Evolutionary conservation across 768 basidiomycete species (phyloP), one percentile per base, ranked within the genome.

Genomic region (Mycena galopus): DNA sequence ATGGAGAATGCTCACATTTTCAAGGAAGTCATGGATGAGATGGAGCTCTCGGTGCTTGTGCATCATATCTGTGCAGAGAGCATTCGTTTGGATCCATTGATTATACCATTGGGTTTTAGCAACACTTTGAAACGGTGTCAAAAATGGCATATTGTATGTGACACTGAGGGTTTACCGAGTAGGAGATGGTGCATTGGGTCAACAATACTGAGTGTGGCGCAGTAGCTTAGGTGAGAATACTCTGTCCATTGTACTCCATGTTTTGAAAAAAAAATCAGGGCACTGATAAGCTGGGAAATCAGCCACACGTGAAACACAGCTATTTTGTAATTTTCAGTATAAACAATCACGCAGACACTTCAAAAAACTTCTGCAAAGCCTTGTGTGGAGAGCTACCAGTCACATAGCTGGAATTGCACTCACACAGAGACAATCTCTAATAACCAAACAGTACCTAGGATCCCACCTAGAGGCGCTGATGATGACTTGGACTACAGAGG

Each of bases 211-310:
- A 11, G 71, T 73, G 29, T 70, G 71, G 11, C 64, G 56, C 5
- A 79, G 44, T 80, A 80, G 2, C 72, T 50, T 4, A 80, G 70
- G 5, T 73, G 33, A n/a, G 73, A 64, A 14, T 79, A 71, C 59
- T 79, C 75, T 16, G 74, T 73, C 75, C 75, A 80, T 21, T 67
- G 53, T 2, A 65, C 72, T 0, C 75, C 78, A 66, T 76, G 67
- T 21, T 53, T 32, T 21, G 75, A 44, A 50, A 77, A 73, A 37
- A 75, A 77, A 12, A n/a, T n/a, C n/a, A n/a, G n/a, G n/a, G n/a
- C n/a, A n/a, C n/a, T n/a, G n/a, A n/a, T n/a, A n/a, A n/a, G n/a
- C n/a, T n/a, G n/a, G n/a, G n/a, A n/a, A n/a, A n/a, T n/a, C n/a
- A n/a, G n/a, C n/a, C n/a, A n/a, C n/a, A n/a, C n/a, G n/a, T n/a